Base-by-base conservation (phyloP, 1,284 basidiomycete species). In the Pseudozyma thailandica region DNA sequence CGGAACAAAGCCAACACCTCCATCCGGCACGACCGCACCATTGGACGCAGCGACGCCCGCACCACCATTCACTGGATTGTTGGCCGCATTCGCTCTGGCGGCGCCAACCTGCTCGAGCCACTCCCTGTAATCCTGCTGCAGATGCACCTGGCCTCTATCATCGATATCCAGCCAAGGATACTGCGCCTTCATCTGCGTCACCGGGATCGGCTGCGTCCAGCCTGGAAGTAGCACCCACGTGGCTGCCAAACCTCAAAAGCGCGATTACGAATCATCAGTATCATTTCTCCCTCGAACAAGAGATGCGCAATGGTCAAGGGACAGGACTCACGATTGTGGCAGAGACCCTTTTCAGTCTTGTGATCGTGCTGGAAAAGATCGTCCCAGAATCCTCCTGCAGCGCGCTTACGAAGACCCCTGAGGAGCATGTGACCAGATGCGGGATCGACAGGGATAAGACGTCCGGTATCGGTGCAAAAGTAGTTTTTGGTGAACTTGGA, bases 181-280 rank as follows among this genome's bases (percentile, higher is more conserved):
- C 70, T 72, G 70, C 2, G 51, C 55, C 33, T 33, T 1, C 45
- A 66, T 55, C 39, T 72, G 70, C n/a, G 59, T 59, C 35, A 50
- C 42, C 0, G 70, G 70, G n/a, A 72, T 72, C 7, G 70, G 63
- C 44, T 62, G 59, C 33, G 50, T 60, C 70, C 70, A 72, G 23
- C 41, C 42, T 2, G 7, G 26, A 8, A 50, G 55, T 31, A 66
- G 37, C 10, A 72, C 48, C 70, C 70, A 72, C 6, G 55, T 59
- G 7, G 70, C 70, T 72, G 37, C 25, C 12, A 1, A 2, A 20
- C 23, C 18, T 9, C n/a, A 33, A 4, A n/a, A 20, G 43, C 38
- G 37, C 27, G 21, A 6, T 23, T 18, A 39, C 15, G 9, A 18
- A 35, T 37, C n/a, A 35, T 41, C 33, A 35, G 25, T 35, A 45